These are phyloP conservation scores for Rhodotorula sp. DNA, from an alignment of 1,284 basidiomycete species.

Conservation along the genomic window DNA sequence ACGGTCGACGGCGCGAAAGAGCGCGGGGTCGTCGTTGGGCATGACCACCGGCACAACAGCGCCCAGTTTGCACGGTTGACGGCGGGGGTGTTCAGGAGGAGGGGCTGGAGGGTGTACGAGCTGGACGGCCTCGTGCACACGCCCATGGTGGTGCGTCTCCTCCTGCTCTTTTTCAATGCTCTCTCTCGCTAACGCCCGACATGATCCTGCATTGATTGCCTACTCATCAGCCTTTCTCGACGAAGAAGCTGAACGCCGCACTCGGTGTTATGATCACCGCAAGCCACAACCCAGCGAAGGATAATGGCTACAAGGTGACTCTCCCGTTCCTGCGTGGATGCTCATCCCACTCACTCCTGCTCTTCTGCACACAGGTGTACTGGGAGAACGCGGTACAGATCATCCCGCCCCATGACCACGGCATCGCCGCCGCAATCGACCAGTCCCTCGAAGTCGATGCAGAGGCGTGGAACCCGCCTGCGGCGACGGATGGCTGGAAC, in stretches of 20 bases:
- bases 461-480: conserved; percentile 54
- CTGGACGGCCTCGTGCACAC: conserved; percentile 72
- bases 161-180: too few relatives aligned
- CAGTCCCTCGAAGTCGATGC: conserved; percentile 62
- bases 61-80: conserved; percentile 72
- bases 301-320: conserved; percentile 74
- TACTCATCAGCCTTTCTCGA: conserved; percentile 67
- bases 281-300: conserved; percentile 50
- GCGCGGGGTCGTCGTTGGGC: conserved; percentile 72
- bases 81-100: conserved; percentile 66
- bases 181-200: too few relatives aligned
- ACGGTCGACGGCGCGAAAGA: conserved; percentile 59
- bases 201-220: too few relatives aligned
- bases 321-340: neutral
- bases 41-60: conserved; percentile 61
- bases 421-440: conserved; percentile 67
- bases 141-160: conserved; percentile 62
- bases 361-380: conserved; percentile 7
- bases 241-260: conserved; percentile 66
- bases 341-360: neutral
- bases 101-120: conserved; percentile 69
- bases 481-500: conserved; percentile 49
- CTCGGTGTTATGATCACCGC: conserved; percentile 82
- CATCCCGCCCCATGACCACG: conserved; percentile 73
- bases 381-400: conserved; percentile 60